Evolutionary conservation across 768 basidiomycete species (phyloP).

Genomic region (Russula dissimulans): DNA sequence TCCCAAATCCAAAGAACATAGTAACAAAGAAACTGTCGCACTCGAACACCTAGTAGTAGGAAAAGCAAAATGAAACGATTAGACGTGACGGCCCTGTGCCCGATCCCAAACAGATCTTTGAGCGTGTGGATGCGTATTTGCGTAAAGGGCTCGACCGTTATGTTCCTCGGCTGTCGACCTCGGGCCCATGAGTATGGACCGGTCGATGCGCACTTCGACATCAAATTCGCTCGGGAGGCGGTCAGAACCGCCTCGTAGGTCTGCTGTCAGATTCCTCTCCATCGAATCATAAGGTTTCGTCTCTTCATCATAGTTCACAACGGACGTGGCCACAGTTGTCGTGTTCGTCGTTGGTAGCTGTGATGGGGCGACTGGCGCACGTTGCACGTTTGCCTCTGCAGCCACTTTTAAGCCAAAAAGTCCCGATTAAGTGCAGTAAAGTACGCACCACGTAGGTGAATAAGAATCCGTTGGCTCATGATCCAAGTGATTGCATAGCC

Average conservation of each 20-base stretch:
- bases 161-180: background rate
- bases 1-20: no score
- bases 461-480: slow-evolving; percentile 30
- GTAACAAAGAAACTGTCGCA: no score
- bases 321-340: background rate
- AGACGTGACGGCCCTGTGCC: background rate
- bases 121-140: no score
- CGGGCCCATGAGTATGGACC: background rate
- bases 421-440: background rate
- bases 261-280: background rate
- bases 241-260: background rate
- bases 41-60: background rate
- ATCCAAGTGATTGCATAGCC: slow-evolving; percentile 31
- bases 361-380: no score
- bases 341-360: no score
- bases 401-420: background rate
- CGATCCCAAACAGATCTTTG: background rate
- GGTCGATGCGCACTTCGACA: slow-evolving; percentile 16
- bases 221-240: slow-evolving; percentile 7
- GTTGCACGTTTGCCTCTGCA: slow-evolving; percentile 21
- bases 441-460: slow-evolving; percentile 27
- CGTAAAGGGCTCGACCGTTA: background rate
- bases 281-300: background rate
- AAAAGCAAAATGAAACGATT: background rate
- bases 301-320: background rate